Evolutionary conservation across 305 asterid species (phyloP), one percentile per base, ranked within the genome.

Genomic region (Rubia tinctorum): DNA sequence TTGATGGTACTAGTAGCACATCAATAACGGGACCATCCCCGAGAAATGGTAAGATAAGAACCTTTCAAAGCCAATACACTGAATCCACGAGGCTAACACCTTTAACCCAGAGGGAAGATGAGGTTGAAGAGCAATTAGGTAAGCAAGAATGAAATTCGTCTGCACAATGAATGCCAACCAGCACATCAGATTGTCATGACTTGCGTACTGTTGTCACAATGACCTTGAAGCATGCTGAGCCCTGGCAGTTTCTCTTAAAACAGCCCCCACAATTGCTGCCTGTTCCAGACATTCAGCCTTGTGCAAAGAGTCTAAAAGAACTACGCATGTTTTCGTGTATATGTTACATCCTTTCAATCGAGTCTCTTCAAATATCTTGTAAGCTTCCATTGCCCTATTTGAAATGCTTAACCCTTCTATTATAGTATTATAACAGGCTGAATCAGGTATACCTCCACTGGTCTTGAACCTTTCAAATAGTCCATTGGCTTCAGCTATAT

Each of bases 181-280:
- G 2, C 23, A 45, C 44, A 45, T 13, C 72, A 47, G 25, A 47
- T 23, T 47, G 23, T 68, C 60, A 25, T 47, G 6, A 15, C 6
- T 5, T 5, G 34, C 60, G 17, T 45, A 58, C 72, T 13, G 53
- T 14, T 7, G 34, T 70, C 73, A 91, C 79, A 86, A 84, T 23
- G 90, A 87, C 78, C 90, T 84, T n/a, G 88, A 78, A 77, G 97
- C 97, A 84, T 91, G 99, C 83, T 88, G 95, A 9, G 99, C 80
- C 83, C 87, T 92, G 25, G 98, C 99, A 4, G 88, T 87, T 80
- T 92, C 98, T 81, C 90, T 87, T 79, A 94, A 81, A 53, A 94
- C 88, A 71, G 97, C 97, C 53, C 98, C 98, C 74, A 94, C 98
- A 12, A 94, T 84, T 12, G 89, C 98, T 44, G 98, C 98, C 83